A percentile compares a stretch with the other conserved stretches of the same genome.
Conservation (phyloP, 768 basidiomycete genomes). For the Lactarius akahatsu region DNA sequence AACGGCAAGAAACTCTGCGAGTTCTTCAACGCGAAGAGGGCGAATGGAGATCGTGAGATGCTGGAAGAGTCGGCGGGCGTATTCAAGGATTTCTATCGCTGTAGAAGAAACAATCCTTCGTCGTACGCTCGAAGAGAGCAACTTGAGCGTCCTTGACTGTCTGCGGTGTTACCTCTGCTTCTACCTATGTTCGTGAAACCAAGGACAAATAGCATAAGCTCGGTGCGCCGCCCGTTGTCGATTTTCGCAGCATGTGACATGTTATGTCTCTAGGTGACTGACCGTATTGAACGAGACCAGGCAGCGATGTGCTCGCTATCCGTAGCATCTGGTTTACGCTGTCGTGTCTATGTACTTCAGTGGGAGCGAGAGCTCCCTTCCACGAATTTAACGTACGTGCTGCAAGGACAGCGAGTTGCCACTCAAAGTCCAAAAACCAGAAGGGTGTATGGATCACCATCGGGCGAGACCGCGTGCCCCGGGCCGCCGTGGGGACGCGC, state of each 20-base stretch:
- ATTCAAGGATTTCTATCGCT: slow-evolving; percentile 61
- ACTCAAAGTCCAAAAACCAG: not conserved
- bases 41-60: too few relatives aligned
- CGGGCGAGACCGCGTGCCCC: not conserved
- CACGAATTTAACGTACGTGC: not conserved
- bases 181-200: not conserved
- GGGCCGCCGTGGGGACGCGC: too few relatives aligned
- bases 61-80: too few relatives aligned
- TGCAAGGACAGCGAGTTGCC: not conserved
- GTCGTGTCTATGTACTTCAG: not conserved
- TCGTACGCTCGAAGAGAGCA: slow-evolving; percentile 49
- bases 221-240: not conserved
- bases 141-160: too few relatives aligned
- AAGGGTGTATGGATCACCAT: not conserved
- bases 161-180: not conserved
- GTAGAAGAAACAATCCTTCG: slow-evolving; percentile 85
- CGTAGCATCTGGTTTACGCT: not conserved
- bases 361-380: not conserved
- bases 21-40: too few relatives aligned
- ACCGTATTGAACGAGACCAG: not conserved
- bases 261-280: not conserved
- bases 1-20: too few relatives aligned
- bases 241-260: not conserved
- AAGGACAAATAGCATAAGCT: not conserved
- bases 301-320: not conserved